Percentiles rank a stretch among this genome's conserved stretches.
These are phyloP conservation scores for Kwoniella dendrophila DNA, from an alignment of 768 basidiomycete genomes.

Conservation along the genomic window DNA sequence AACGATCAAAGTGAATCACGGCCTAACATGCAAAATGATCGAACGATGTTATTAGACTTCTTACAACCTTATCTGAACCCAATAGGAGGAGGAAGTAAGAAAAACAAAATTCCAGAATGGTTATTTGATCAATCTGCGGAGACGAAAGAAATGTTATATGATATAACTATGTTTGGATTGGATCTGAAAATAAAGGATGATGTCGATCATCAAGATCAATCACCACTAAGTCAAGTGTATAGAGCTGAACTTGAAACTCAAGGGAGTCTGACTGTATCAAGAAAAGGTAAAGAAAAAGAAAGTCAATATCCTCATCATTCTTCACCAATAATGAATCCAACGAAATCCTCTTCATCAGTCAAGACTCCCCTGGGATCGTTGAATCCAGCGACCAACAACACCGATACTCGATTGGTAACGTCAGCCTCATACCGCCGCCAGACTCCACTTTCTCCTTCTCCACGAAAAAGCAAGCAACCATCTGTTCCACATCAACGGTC, in stretches of 20 bases:
- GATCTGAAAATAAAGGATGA: slow-evolving; percentile 14
- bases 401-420: background rate
- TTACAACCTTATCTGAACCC: slow-evolving; percentile 30
- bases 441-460: background rate
- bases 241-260: too few species aligned
- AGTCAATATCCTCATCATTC: too few species aligned
- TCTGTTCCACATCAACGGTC: background rate
- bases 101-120: slow-evolving; percentile 39
- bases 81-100: slow-evolving; percentile 16
- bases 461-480: background rate
- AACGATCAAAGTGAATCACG: too few species aligned
- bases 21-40: too few species aligned
- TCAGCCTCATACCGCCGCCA: background rate
- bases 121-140: slow-evolving; percentile 35
- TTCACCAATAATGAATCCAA: too few species aligned
- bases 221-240: too few species aligned
- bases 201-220: background rate
- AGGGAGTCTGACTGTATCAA: too few species aligned
- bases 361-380: too few species aligned
- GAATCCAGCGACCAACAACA: background rate
- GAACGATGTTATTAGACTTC: slow-evolving; percentile 4
- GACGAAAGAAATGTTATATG: slow-evolving; percentile 18
- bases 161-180: slow-evolving; percentile 37
- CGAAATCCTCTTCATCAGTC: too few species aligned
- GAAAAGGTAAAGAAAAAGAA: too few species aligned